These are phyloP conservation scores for Bassia scoparia DNA, from an alignment of 148 eudicot genomes.

Conservation along the genomic window DNA sequence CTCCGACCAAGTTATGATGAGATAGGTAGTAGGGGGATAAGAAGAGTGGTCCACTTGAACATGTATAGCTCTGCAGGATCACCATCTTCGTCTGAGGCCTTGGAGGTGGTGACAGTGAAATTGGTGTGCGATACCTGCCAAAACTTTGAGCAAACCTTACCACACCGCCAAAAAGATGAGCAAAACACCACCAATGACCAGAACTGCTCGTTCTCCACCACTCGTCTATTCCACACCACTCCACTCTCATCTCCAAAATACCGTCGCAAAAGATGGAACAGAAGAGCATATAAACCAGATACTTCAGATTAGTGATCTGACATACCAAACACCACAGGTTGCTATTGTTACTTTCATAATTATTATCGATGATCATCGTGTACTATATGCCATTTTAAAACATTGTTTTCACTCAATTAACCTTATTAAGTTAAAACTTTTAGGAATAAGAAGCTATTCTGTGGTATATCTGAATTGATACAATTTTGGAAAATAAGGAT, in stretches of 20 bases:
- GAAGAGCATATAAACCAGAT: conserved; percentile 66
- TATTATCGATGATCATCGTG: background rate
- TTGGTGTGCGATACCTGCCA: conserved; percentile 75
- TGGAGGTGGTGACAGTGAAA: conserved; percentile 75
- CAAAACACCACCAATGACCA: conserved; percentile 78
- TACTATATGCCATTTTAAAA: too few relatives aligned
- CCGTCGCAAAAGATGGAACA: conserved; percentile 66
- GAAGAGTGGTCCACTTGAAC: conserved; percentile 81
- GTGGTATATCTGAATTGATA: too few relatives aligned
- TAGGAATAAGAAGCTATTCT: too few relatives aligned
- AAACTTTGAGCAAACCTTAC: conserved; percentile 74
- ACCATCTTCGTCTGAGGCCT: conserved; percentile 70
- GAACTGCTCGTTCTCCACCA: conserved; percentile 88
- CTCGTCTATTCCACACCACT: conserved; percentile 75
- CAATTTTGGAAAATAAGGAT: too few relatives aligned
- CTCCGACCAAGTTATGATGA: conserved; percentile 64
- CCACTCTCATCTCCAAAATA: conserved; percentile 74
- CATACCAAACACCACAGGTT: conserved; percentile 4
- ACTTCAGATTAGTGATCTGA: conserved; percentile 67
- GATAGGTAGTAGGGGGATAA: conserved; percentile 77
- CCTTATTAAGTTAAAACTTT: too few relatives aligned
- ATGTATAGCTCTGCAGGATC: conserved; percentile 70
- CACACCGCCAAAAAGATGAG: conserved; percentile 71
- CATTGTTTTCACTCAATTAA: too few relatives aligned
- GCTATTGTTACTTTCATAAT: background rate